Evolutionary conservation across 2,329 filamentous ascomycete genomes (phyloP), one percentile per base, ranked within the genome.

Genomic region (Aspergillus novoparasiticus): DNA sequence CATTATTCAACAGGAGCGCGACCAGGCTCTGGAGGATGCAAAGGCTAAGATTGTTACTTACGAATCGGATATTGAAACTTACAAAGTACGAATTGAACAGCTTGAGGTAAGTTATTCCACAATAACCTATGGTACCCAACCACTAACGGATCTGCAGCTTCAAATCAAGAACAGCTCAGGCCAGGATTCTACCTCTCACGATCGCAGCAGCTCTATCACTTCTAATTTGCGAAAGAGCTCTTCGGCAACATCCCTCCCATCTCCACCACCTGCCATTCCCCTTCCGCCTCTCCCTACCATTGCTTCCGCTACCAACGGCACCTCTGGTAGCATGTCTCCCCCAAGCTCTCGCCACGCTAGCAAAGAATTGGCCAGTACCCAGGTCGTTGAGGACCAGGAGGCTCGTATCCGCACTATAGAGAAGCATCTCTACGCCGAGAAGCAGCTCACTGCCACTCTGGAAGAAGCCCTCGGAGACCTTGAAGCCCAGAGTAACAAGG

Each of bases 391-490:
- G 73, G 95, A 99, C 71, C 94, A 97, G 77, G 95, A 99, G 76
- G 91, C 92, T 50, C 93, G 94, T 67, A 96, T 99, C 75, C 90
- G 91, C 64, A 96, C 93, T 8, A 96, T 99, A 66, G 94, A 99
- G 83, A 98, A 97, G 83, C 93, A 98, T 75, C 86, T 99, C 28
- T 90, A 91, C 68, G 95, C 95, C 4, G 95, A 99, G 83, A 96
- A 96, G 76, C 94, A 98, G 78, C 89, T 99, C 63, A 99, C 94
- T 0, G 90, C 92, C 55, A 98, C 94, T 2, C 86, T 99, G 45
- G 95, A 99, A 78, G 94, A 98, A 80, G 95, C 95, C 8, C 87
- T 99, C 34, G 94, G 93, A 2, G 95, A 99, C 72, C 87, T 99
- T 43, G 95, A 99, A 80, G 87, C 88, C 61, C 93, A 96, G 71